Percentiles rank a stretch among this genome's conserved stretches.
Conservation (phyloP, 306 rosid genomes). For the Betula pendula region DNA sequence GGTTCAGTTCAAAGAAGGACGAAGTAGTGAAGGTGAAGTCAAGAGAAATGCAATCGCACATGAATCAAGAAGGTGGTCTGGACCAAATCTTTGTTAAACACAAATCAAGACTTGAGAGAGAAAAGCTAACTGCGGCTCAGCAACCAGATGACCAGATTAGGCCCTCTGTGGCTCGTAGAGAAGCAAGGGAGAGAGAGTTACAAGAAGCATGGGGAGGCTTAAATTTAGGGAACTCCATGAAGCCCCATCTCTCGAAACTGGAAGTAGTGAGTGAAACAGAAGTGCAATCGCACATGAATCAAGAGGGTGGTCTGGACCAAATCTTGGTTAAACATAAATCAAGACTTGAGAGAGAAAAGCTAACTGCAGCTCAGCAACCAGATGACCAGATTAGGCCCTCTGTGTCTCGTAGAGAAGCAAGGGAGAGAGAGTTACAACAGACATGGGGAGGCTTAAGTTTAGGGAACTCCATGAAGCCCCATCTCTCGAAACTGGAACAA, state of each 20-base stretch:
- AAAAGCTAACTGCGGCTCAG: slow-evolving; percentile 60
- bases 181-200: slow-evolving; percentile 79
- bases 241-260: slow-evolving; percentile 71
- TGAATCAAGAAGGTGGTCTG: slow-evolving; percentile 50
- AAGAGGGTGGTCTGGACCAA: slow-evolving; percentile 59
- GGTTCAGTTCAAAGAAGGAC: slow-evolving; percentile 35
- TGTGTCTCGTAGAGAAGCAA: slow-evolving; percentile 58
- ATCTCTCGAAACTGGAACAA: slow-evolving; percentile 68
- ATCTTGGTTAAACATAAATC: slow-evolving; percentile 67
- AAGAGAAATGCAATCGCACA: slow-evolving; percentile 25
- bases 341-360: slow-evolving; percentile 77
- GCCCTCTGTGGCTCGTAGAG: slow-evolving; percentile 47
- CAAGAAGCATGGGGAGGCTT: slow-evolving; percentile 87
- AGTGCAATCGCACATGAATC: slow-evolving; percentile 31
- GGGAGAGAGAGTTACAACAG: slow-evolving; percentile 78
- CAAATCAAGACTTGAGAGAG: slow-evolving; percentile 74
- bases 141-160: slow-evolving; percentile 49
- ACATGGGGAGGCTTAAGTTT: slow-evolving; percentile 85
- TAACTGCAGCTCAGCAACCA: slow-evolving; percentile 52
- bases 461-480: slow-evolving; percentile 80
- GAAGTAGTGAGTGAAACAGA: slow-evolving; percentile 47
- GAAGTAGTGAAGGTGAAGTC: slow-evolving; percentile 39
- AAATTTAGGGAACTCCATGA: slow-evolving; percentile 80
- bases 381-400: slow-evolving; percentile 45
- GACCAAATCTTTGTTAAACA: slow-evolving; percentile 70